A percentile compares a stretch with the other conserved stretches of the same genome.
Conservation (phyloP, 2,329 filamentous ascomycete genomes). For the Bipolaris zeicola region DNA sequence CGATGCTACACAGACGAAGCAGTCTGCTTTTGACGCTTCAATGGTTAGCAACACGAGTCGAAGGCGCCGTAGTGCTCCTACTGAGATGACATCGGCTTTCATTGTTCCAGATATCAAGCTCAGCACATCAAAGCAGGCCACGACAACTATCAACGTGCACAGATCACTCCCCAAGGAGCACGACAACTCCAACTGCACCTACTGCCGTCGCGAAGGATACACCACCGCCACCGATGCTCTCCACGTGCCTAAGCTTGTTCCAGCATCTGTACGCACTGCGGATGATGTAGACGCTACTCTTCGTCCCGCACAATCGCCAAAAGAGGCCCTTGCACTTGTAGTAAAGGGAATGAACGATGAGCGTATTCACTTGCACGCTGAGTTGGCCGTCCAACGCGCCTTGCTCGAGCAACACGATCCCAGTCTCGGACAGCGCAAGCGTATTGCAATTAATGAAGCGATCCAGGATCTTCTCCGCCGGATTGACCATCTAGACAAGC, state of each 20-base stretch:
- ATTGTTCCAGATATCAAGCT: constrained; percentile 68
- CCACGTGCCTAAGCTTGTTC: constrained; percentile 56
- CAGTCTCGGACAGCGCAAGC: constrained; percentile 66
- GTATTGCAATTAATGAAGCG: constrained; percentile 64
- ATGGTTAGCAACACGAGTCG: constrained; percentile 57
- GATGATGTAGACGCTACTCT: constrained; percentile 65
- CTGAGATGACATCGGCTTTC: constrained; percentile 68
- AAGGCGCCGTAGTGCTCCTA: constrained; percentile 55
- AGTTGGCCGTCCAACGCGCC: constrained; percentile 65
- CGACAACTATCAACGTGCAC: constrained; percentile 25
- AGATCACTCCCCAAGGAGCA: constrained; percentile 51
- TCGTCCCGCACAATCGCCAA: constrained; percentile 68
- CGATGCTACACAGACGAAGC: constrained; percentile 39
- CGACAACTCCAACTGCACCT: constrained; percentile 61
- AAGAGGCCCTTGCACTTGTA: constrained; percentile 76
- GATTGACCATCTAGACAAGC: constrained; percentile 75
- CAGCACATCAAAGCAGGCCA: constrained; percentile 33
- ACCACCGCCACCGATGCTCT: constrained; percentile 37
- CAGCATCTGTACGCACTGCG: constrained; percentile 57
- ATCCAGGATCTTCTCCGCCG: constrained; percentile 67
- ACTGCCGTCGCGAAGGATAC: constrained; percentile 57
- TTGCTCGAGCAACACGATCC: constrained; percentile 66
- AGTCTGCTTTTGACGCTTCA: constrained; percentile 46
- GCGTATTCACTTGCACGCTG: constrained; percentile 73
- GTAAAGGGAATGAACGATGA: constrained; percentile 84